A percentile compares a stretch with the other conserved stretches of the same genome.
phyloP scores from a whole-genome alignment of 1,284 basidiomycete species.

The Sanguinoderma infundibulare region DNA sequence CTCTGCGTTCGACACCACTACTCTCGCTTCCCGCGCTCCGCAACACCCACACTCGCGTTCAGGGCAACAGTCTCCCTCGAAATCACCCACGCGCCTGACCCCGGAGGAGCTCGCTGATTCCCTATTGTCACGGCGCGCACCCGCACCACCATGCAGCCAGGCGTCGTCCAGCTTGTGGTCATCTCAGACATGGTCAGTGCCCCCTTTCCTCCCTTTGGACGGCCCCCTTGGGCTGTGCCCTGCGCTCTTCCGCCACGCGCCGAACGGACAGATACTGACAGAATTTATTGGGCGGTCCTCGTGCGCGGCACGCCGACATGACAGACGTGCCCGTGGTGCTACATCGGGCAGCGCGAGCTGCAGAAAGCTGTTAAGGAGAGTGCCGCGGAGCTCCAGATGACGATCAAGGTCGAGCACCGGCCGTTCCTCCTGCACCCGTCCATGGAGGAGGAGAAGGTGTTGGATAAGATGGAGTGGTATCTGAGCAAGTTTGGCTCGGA shows the following conservation, averaged over 20 bases:
- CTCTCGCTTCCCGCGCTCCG: background rate
- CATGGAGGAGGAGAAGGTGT: slow-evolving; percentile 47
- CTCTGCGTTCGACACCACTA: background rate
- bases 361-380: slow-evolving; percentile 63
- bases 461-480: slow-evolving; percentile 57
- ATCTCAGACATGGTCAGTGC: slow-evolving; percentile 72
- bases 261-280: slow-evolving; percentile 8
- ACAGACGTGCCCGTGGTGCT: slow-evolving; percentile 77
- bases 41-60: background rate
- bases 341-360: slow-evolving; percentile 75
- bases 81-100: slow-evolving; percentile 1
- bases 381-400: slow-evolving; percentile 45
- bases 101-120: slow-evolving; percentile 9
- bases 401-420: slow-evolving; percentile 75
- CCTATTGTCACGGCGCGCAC: slow-evolving; percentile 6
- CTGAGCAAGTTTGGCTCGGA: slow-evolving; percentile 62
- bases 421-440: slow-evolving; percentile 71
- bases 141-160: slow-evolving; percentile 27
- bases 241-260: background rate
- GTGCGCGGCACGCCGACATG: background rate
- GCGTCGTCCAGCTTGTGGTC: slow-evolving; percentile 65
- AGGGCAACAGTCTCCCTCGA: background rate
- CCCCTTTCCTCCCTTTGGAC: slow-evolving; percentile 16
- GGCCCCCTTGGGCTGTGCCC: background rate
- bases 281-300: background rate